Evolutionary conservation across 73 alveolate species (phyloP).

Genomic region (Tetrahymena thermophila): DNA sequence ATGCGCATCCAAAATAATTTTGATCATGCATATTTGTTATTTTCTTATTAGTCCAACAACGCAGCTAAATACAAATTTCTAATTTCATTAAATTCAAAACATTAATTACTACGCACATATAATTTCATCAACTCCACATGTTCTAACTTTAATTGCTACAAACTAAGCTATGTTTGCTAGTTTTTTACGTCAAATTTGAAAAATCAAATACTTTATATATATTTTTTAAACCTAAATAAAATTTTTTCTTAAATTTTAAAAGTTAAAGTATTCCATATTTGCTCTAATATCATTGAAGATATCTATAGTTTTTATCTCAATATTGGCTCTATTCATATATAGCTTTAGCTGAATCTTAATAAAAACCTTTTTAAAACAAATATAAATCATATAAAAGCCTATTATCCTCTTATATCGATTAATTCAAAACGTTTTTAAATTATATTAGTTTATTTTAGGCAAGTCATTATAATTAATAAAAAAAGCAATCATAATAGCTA

Average conservation of each 20-base stretch:
- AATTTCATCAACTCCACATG: neutral
- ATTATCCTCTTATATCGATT: neutral
- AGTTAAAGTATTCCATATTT: neutral
- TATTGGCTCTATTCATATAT: no score
- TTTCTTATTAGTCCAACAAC: neutral
- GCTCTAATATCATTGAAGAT: neutral
- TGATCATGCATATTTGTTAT: neutral
- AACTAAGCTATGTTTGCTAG: neutral
- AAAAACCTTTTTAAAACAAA: neutral
- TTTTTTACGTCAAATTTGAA: neutral
- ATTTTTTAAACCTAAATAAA: no score
- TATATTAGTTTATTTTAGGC: neutral
- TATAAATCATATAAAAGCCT: neutral
- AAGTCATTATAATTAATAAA: neutral
- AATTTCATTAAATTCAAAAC: neutral
- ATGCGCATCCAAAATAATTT: neutral
- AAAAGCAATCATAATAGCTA: neutral
- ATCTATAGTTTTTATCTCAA: neutral
- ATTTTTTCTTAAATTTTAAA: no score
- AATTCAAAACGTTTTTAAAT: neutral
- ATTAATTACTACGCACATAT: neutral
- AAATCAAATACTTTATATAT: neutral
- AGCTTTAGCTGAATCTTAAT: neutral
- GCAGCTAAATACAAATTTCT: neutral
- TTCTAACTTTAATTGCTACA: neutral